Conservation (phyloP, 1,139 yeast species). For the Protomyces inundatus region DNA sequence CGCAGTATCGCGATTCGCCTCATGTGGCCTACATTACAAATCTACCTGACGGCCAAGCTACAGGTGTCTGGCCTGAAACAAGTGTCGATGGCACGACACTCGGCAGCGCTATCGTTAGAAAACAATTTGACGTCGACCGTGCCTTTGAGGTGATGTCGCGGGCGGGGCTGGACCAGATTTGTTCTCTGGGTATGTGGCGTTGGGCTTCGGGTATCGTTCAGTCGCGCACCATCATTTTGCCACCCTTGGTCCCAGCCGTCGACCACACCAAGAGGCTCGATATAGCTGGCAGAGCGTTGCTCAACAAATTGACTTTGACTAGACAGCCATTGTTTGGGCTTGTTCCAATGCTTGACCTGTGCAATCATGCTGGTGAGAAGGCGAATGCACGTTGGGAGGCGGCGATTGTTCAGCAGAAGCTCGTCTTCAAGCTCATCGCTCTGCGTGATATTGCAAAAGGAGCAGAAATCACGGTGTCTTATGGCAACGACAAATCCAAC, state of each 20-base stretch:
- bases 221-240: constrained; percentile 2
- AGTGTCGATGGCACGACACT: not conserved
- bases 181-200: constrained; percentile 5
- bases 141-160: not conserved
- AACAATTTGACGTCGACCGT: not conserved
- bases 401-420: too few species aligned
- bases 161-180: not conserved
- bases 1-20: not conserved
- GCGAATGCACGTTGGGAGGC: too few species aligned
- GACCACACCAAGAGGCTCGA: not conserved
- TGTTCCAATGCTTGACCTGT: constrained; percentile 11
- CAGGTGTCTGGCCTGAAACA: constrained; percentile 4
- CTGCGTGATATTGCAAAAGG: constrained; percentile 9
- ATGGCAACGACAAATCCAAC: constrained; percentile 40
- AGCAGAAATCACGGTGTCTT: constrained; percentile 39
- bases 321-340: not conserved
- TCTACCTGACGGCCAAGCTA: not conserved
- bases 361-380: not conserved
- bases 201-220: constrained; percentile 18
- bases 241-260: not conserved
- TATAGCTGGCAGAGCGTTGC: not conserved
- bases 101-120: not conserved
- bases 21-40: not conserved
- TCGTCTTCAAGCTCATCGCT: too few species aligned
- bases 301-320: not conserved